Base-by-base conservation (phyloP, 345 rosid species). In the Lepidium sativum region DNA sequence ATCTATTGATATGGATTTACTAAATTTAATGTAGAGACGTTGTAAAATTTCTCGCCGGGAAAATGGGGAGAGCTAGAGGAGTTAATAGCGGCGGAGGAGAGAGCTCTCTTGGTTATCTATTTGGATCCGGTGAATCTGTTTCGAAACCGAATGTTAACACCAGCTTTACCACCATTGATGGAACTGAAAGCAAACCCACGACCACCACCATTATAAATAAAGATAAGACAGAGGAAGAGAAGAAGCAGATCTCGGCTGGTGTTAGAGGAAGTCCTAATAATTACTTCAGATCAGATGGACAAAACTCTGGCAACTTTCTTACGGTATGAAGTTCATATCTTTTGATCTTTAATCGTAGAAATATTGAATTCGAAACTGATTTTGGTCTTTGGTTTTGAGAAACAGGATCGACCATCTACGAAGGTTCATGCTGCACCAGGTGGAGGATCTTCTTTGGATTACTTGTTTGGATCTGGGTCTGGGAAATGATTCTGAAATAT, bases 21-120 rank as follows among this genome's bases (percentile, higher is more conserved):
- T 20, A 4, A 52, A 16, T 35, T 47, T 42, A 58, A 65, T 17
- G 63, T 56, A 13, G 9, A 13, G 5, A 47, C 63, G 63, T 63
- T 63, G 57, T 63, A 47, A 31, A 44, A 12, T 38, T 38, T 20
- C 60, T 63, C 43, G 67, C 56, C 51, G 63, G n/a, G 77, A 4
- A 20, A 62, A 68, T 92, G 98, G 95, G 98, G 51, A 87, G 51
- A 72, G 76, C 76, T 33, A 72, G 92, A 61, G 98, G 96, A 69
- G 75, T 86, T 6, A 85, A 92, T 74, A 74, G 82, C 52, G 96
- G 95, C 6, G 95, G 95, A 1, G 98, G 98, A 18, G 92, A 85
- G 75, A 92, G 98, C 73, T 92, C 96, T 43, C 71, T 89, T 65
- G 92, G 85, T n/a, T 86, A 89, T 71, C 92, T 92, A 20, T 89